Base-by-base conservation (phyloP, 2,329 filamentous ascomycete genomes). In the Exophiala spinifera region DNA sequence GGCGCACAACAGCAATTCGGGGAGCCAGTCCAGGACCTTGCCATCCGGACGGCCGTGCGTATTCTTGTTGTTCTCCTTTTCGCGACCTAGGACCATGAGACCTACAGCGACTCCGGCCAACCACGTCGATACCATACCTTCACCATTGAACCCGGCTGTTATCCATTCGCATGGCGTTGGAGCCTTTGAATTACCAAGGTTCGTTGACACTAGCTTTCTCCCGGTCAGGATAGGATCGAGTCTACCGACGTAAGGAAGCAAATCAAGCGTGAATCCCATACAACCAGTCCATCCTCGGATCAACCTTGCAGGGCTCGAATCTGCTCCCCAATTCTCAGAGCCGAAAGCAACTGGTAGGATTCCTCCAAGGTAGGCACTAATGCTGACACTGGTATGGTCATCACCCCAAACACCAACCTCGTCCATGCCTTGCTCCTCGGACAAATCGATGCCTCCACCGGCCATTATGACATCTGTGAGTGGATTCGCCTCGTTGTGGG, bases 361-460 rank as follows among this genome's bases (percentile, higher is more conserved):
- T 52, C 8, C 56, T 7, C 19, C 39, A 13, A 53, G 50, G 36
- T 45, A 61, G 53, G 45, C 53, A 33, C 51, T 46, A 28, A 61
- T 57, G n/a, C 59, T 49, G 11, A 49, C 25, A 21, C 54, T 59
- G 28, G 61, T 43, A 4, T 69, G 67, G 46, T 69, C 68, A 25
- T 67, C 65, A 5, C 71, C 69, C 3, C 70, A 65, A 14, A 55
- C 62, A 31, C 71, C 66, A n/a, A n/a, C n/a, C 6, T 72, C 60
- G 57, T 73, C 70, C 31, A 69, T 50, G 3, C 63, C 61, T 5
- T 62, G 66, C 5, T 65, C 70, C 23, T 66, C 28, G 28, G 28
- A 31, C 7, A 6, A 6, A 10, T 31, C 7, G 20, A 56, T 25
- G 34, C 59, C 46, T 13, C 59, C 59, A n/a, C 59, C 59, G 3